Evolutionary conservation across 768 basidiomycete genomes (phyloP).

Genomic region (Calocybe gangraenosa): DNA sequence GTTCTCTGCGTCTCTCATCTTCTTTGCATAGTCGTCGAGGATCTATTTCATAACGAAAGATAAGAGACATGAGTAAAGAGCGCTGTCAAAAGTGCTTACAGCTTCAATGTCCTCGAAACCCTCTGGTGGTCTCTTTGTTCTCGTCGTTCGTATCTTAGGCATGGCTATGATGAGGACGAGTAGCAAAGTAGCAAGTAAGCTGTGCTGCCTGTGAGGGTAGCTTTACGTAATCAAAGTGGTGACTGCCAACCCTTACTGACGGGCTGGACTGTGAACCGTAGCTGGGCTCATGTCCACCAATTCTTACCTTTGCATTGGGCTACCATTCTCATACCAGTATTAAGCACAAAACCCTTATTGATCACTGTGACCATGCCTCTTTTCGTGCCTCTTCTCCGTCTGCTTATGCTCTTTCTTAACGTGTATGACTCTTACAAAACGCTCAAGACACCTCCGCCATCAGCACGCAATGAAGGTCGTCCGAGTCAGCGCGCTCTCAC

Average conservation of each 20-base stretch:
- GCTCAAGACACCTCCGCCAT: constrained; percentile 60
- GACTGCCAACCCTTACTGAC: constrained; percentile 3
- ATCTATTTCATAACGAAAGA: constrained; percentile 44
- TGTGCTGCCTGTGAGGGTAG: too few species aligned
- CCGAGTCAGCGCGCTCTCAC: constrained; percentile 65
- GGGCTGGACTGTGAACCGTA: constrained; percentile 7
- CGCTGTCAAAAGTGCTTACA: constrained; percentile 34
- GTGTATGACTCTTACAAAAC: constrained; percentile 85
- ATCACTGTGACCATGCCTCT: constrained; percentile 49
- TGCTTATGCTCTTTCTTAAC: constrained; percentile 72
- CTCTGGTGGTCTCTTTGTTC: constrained; percentile 93
- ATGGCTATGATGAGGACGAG: constrained; percentile 36
- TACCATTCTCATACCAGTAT: constrained; percentile 12
- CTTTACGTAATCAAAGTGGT: constrained; percentile 2
- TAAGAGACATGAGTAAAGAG: background rate
- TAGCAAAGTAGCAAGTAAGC: constrained; percentile 20
- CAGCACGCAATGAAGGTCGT: constrained; percentile 48
- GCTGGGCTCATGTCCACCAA: constrained; percentile 13
- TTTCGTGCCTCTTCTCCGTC: constrained; percentile 63
- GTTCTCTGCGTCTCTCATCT: constrained; percentile 99
- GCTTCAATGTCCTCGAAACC: constrained; percentile 92
- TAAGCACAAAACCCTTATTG: constrained; percentile 2
- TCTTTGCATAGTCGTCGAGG: constrained; percentile 97
- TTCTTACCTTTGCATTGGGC: constrained; percentile 2
- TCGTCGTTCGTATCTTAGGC: constrained; percentile 91